Base-by-base conservation (phyloP, 1,284 basidiomycete species). In the Apiotrichum mycotoxinovorans region DNA sequence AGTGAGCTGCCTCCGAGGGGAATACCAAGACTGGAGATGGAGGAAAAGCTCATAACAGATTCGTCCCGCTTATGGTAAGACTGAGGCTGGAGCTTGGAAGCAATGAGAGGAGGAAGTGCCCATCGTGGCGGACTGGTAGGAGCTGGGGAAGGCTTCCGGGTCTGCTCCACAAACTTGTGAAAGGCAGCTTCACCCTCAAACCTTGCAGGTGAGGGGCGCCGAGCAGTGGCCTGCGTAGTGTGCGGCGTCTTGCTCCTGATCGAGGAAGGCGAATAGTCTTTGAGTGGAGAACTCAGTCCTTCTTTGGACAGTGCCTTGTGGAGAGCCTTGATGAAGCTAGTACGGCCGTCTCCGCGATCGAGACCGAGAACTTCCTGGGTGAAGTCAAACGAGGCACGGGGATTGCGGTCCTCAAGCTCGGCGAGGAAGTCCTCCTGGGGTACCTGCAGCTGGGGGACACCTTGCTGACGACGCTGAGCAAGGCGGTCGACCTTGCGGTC, bases 331-430 rank as follows among this genome's bases (percentile, higher is more conserved):
- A 92, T 84, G 67, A 93, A 92, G 71, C 88, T 90, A 8, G 77
- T 79, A 22, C 33, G 33, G 5, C 33, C 33, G n/a, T 4, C 88
- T 77, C 0, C 84, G 84, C 3, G 71, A 18, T 26, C 87, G 86
- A 65, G 85, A 56, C 86, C 86, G 43, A 92, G 80, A 61, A 80
- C 83, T 69, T 82, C 79, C 49, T 89, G 78, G 0, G 89, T 91
- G 67, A 92, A 93, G 70, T 92, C 89, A 63, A 92, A 93, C 1
- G 86, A 88, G 65, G 83, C 84, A 74, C 86, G 87, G 26, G 48
- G 41, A 17, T 65, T 64, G 10, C 33, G 15, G 3, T 9, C 14
- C 1, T 33, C 11, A 15, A 9, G 20, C 34, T 35, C 5, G 25
- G 14, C 49, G 8, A 18, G n/a, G 18, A 20, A 3, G 20, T 7